Percentiles rank a stretch among this genome's conserved stretches.
phyloP scores from a whole-genome alignment of 1,284 basidiomycete species.

The Rugiboletus extremiorientalis region DNA sequence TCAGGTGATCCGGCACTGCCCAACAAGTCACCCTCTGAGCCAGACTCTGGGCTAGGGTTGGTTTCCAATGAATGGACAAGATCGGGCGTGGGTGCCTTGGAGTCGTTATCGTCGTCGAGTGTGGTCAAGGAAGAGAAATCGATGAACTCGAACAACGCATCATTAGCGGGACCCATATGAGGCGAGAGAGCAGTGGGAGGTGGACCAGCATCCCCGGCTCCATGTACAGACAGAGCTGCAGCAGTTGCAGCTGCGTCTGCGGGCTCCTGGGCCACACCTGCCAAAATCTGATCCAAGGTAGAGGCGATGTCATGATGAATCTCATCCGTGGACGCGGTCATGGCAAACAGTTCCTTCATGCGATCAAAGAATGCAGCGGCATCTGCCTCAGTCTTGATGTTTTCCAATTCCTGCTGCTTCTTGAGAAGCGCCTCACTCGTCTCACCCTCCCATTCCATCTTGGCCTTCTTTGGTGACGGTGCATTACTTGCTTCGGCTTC shows the following conservation, averaged over 20 bases:
- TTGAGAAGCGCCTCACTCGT: slow-evolving; percentile 52
- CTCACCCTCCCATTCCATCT: slow-evolving; percentile 66
- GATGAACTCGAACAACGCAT: slow-evolving; percentile 47
- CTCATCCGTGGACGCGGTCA: slow-evolving; percentile 45
- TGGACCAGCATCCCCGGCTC: slow-evolving; percentile 30
- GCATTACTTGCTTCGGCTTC: slow-evolving; percentile 48
- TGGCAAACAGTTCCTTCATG: slow-evolving; percentile 60
- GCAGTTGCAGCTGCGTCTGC: slow-evolving; percentile 34
- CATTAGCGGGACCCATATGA: slow-evolving; percentile 36
- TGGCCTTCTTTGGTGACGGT: slow-evolving; percentile 67
- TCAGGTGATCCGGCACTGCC: slow-evolving; percentile 36
- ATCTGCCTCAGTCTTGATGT: slow-evolving; percentile 65
- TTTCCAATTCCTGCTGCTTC: slow-evolving; percentile 55
- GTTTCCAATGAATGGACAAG: slow-evolving; percentile 67
- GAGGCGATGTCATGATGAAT: slow-evolving; percentile 55
- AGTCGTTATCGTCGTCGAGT: slow-evolving; percentile 57
- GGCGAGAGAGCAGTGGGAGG: slow-evolving; percentile 38
- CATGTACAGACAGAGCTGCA: slow-evolving; percentile 32
- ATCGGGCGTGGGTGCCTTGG: slow-evolving; percentile 69
- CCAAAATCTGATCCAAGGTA: slow-evolving; percentile 60
- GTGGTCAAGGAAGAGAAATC: slow-evolving; percentile 64
- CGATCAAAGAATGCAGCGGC: slow-evolving; percentile 58
- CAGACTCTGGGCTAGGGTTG: slow-evolving; percentile 74
- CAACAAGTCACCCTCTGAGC: slow-evolving; percentile 54
- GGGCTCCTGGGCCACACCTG: slow-evolving; percentile 46